Base-by-base conservation (phyloP, 176 grass and related monocot species). In the Tuctoria greenei region DNA sequence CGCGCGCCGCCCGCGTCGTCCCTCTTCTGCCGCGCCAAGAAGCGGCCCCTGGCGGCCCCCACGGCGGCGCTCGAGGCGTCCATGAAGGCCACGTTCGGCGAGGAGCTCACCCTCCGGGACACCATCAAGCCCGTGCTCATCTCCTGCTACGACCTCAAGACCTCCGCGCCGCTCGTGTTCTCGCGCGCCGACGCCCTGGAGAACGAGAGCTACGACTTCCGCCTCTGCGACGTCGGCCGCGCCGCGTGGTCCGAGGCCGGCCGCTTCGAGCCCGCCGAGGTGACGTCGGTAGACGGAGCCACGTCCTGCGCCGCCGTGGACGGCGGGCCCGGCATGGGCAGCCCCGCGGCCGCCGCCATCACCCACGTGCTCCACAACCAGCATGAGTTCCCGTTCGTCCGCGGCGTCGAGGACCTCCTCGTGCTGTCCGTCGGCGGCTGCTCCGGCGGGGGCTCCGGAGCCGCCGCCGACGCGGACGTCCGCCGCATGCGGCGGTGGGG, bases 361-460 rank as follows among this genome's bases (percentile, higher is more conserved):
- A 98, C 95, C 17, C 95, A 98, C 85, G 95, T 98, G 40, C 90
- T 99, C 43, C 91, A 99, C 89, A 99, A 99, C 87, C 95, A 95
- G 85, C 88, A 92, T 61, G 91, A 99, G 80, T 99, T 99, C 79
- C 95, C 95, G 1, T 99, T 99, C 88, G 89, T 99, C 7, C 89
- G 95, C 81, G 91, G 95, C 61, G 95, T 99, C 56, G 95, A 99
- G 84, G 95, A 99, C 86, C 84, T 99, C 51, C 82, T 95, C 64
- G 95, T 99, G 15, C 89, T 99, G 69, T 99, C 95, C 77, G 79
- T 99, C 64, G 95, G 95, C 39, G 90, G 91, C 45, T 93, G 91
- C 63, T 74, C 80, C 64, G 95, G 95, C 39, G 90, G 91, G 40
- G 90, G 91, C 63, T 74, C 80, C 0, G 69, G 58, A 2, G 71